Evolutionary conservation across 805 yeast genomes (phyloP), one percentile per base, ranked within the genome.

Genomic region (Saccharomycopsis selenospora): DNA sequence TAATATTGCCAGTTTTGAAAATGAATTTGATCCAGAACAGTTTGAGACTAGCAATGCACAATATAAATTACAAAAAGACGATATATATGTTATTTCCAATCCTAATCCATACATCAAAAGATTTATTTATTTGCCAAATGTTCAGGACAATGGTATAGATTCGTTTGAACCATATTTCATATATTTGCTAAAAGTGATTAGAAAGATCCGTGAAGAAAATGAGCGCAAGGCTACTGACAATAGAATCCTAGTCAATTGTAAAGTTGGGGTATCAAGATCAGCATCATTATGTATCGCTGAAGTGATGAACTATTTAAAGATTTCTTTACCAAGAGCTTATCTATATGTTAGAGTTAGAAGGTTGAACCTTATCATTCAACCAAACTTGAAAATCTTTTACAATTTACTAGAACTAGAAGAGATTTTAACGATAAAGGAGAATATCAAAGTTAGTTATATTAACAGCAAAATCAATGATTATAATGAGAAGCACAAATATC

Each of bases 241-340:
- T 18, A 40, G 23, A 25, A 78, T 82, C 1, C 68, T 91, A 52
- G 89, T 91, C 7, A 98, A 91, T 63, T 91, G 98, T 59, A 85
- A 95, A 60, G 97, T 88, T 45, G 98, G 98, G 0, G 98, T 91
- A 4, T 87, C 96, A 0, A 70, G 98, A 49, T 86, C 96, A 3
- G 98, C 97, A 0, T 87, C 97, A 0, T 93, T 91, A 4, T 91
- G 95, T 58, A 91, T 91, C 55, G 96, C 97, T 1, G 97, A 89
- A 61, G 95, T 87, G 27, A 90, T 91, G 96, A 77, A 79, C 55
- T 66, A 95, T 38, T 64, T 85, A 45, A 67, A 76, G n/a, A 68
- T 87, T 44, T 77, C 80, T 38, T 66, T 91, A 24, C 80, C 93
- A 1, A 70, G 82, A 36, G 96, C 98, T 0, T 91, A 91, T 59